These are phyloP conservation scores for Draba incana DNA, from an alignment of 345 rosid genomes.

Conservation along the genomic window DNA sequence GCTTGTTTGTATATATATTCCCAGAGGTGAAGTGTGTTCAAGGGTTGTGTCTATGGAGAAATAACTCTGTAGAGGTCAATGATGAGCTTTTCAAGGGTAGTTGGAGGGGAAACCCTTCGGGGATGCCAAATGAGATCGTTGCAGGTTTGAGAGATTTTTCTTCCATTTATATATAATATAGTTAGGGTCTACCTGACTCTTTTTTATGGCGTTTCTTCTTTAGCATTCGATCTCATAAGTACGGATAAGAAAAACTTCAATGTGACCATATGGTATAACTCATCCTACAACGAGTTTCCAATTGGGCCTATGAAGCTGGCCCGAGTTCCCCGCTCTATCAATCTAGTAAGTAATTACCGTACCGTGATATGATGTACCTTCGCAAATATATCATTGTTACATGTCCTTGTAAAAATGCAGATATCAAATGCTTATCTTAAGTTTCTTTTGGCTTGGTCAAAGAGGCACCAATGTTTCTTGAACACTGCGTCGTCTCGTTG, in stretches of 20 bases:
- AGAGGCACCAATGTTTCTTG: too few relatives aligned
- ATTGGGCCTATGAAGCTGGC: neutral
- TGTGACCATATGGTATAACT: conserved; percentile 35
- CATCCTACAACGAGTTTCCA: conserved; percentile 19
- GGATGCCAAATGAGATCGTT: conserved; percentile 66
- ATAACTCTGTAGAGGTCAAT: conserved; percentile 65
- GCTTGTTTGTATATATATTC: too few relatives aligned
- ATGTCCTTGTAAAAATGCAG: conserved; percentile 49
- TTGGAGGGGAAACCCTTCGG: conserved; percentile 54
- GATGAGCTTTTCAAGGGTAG: conserved; percentile 71
- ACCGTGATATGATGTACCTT: too few relatives aligned
- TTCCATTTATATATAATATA: neutral
- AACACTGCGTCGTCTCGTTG: too few relatives aligned
- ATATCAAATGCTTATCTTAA: conserved; percentile 43
- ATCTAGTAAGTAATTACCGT: conserved; percentile 27
- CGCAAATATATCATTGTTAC: neutral
- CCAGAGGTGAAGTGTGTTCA: conserved; percentile 64
- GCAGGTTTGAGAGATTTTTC: conserved; percentile 54
- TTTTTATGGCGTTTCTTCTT: neutral
- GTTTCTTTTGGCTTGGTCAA: conserved; percentile 43
- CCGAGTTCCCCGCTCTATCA: conserved; percentile 43
- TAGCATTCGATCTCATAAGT: conserved; percentile 55
- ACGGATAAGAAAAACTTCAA: conserved; percentile 31
- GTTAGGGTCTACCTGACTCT: too few relatives aligned
- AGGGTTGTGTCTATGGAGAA: conserved; percentile 68